A percentile compares a stretch with the other conserved stretches of the same genome.
phyloP scores from a whole-genome alignment of 257 asterid species.

The Asclepias syriaca region DNA sequence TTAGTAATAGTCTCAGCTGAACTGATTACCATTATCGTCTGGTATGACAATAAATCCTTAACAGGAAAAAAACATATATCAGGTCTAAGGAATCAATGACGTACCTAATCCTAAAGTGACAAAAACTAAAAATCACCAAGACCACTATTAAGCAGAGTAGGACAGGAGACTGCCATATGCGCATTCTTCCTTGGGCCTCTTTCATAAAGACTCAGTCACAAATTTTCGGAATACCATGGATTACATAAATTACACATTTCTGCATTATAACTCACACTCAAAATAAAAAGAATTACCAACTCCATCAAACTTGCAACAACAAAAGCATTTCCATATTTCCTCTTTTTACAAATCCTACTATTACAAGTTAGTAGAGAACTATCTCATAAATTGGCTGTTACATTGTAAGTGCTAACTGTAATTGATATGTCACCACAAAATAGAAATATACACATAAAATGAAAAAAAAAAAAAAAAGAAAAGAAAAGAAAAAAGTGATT shows the following conservation, averaged over 20 bases:
- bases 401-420: neutral
- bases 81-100: neutral
- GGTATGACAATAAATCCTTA: conserved; percentile 5
- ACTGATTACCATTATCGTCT: neutral
- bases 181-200: neutral
- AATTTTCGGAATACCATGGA: neutral
- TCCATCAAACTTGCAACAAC: no score
- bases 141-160: neutral
- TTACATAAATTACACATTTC: neutral
- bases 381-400: neutral
- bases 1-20: conserved; percentile 2
- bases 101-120: neutral
- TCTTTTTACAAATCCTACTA: neutral
- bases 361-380: no score
- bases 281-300: no score
- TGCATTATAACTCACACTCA: no score
- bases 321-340: no score
- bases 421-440: neutral
- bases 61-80: neutral
- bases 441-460: neutral
- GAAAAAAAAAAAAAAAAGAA: neutral
- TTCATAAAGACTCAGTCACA: neutral
- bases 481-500: neutral
- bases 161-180: neutral
- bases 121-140: neutral